Evolutionary conservation across 2,329 filamentous ascomycete genomes (phyloP), one percentile per base, ranked within the genome.

Genomic region (Cercospora beticola): DNA sequence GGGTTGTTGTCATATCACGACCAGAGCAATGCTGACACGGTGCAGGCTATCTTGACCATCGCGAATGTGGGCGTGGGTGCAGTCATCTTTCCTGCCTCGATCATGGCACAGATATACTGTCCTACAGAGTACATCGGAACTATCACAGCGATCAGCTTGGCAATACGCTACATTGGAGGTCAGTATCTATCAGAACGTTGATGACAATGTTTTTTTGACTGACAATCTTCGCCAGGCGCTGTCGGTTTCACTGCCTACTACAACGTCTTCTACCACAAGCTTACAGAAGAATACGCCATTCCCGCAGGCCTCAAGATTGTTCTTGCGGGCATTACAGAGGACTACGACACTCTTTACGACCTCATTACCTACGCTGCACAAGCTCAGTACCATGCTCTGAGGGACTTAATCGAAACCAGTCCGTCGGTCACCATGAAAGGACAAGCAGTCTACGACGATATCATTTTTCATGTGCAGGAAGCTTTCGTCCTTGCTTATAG

Each of bases 101-200:
- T 91, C 73, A 89, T 91, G 67, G 74, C 87, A 5, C 88, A 88
- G 21, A 89, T 91, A 71, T 87, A 90, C 71, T 90, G 87, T 70
- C 89, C 89, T 0, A 86, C 88, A 73, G 88, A 91, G 66, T 82
- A 91, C 9, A 91, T 92, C 71, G 89, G 88, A 5, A 91, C 89
- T 4, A 84, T 90, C 64, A 87, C 89, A 1, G 88, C 89, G 7
- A 82, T 92, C 30, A 91, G 89, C 0, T 85, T 92, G 59, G 85
- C 88, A 23, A 87, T 91, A 72, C 88, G 89, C 57, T 88, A 90
- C 70, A 84, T 91, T 54, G 89, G 89, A 59, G 89, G 89, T 40
- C 33, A 40, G 33, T 14, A 40, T 40, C 12, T 5, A 7, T 40
- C 33, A 40, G 14, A 2, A 16, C 7, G 33, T 40, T 5, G 33